These are phyloP conservation scores for Sclerotinia sclerotiorum DNA, from an alignment of 2,329 filamentous ascomycete genomes.

Conservation along the genomic window DNA sequence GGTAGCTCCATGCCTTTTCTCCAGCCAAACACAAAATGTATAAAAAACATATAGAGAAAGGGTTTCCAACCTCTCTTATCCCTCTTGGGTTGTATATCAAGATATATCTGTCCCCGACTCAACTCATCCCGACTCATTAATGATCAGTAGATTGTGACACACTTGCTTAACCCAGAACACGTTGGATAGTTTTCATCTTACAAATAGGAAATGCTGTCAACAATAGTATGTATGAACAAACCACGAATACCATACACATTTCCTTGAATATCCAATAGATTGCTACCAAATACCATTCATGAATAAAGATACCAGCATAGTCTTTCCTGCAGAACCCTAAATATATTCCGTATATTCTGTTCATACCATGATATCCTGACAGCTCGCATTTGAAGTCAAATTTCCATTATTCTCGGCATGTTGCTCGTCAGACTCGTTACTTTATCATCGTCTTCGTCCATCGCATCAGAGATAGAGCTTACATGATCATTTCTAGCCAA, in stretches of 20 bases:
- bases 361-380: neutral
- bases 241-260: neutral
- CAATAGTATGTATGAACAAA: neutral
- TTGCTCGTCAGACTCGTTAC: neutral
- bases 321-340: no score
- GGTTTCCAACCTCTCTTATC: no score
- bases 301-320: no score
- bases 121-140: neutral
- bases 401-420: neutral
- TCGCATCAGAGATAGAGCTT: no score
- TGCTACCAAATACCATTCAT: neutral
- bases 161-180: neutral
- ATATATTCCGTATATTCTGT: no score
- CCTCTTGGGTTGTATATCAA: neutral
- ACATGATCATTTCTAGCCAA: neutral
- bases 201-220: neutral
- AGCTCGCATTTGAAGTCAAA: neutral
- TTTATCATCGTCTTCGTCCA: no score
- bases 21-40: neutral
- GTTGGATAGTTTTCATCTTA: neutral
- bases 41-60: neutral
- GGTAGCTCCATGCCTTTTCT: accelerated
- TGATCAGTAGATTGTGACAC: neutral
- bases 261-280: no score
- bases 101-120: neutral